phyloP scores from a whole-genome alignment of 1,284 basidiomycete species.

The Ceratobasidium sp. region DNA sequence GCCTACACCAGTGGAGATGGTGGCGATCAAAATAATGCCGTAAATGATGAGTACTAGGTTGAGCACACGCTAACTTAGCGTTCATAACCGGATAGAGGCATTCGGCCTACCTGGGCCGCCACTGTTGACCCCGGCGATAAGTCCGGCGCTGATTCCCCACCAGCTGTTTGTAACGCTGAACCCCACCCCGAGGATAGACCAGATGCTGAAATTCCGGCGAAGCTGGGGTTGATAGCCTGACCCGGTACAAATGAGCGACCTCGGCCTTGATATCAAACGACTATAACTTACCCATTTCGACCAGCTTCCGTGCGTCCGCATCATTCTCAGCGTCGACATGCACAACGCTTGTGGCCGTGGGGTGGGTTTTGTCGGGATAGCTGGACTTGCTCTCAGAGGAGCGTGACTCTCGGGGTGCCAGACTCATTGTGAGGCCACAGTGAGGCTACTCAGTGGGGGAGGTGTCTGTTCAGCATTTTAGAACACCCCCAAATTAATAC shows the following conservation, averaged over 20 bases:
- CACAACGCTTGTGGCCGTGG: background rate
- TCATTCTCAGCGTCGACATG: background rate
- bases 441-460: background rate
- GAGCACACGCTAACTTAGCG: background rate
- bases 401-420: conserved; percentile 1
- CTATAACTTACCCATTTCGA: conserved; percentile 15
- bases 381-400: conserved; percentile 20
- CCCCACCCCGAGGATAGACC: conserved; percentile 21
- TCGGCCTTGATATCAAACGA: too few relatives aligned
- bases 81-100: background rate
- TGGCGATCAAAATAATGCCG: conserved; percentile 24
- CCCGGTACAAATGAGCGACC: too few relatives aligned
- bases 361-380: conserved; percentile 1
- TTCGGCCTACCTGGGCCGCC: conserved; percentile 20
- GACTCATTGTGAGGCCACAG: background rate
- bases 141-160: conserved; percentile 22
- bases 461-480: too few relatives aligned
- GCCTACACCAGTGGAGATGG: conserved; percentile 24
- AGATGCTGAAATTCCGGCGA: conserved; percentile 26
- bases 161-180: conserved; percentile 30
- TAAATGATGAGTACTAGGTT: conserved; percentile 32
- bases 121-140: conserved; percentile 7
- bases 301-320: conserved; percentile 26
- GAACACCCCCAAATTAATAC: too few relatives aligned
- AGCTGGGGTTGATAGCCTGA: conserved; percentile 25